A percentile compares a stretch with the other conserved stretches of the same genome.
Conservation (phyloP, 2,329 filamentous ascomycete species). For the Trichoderma guizhouense region DNA sequence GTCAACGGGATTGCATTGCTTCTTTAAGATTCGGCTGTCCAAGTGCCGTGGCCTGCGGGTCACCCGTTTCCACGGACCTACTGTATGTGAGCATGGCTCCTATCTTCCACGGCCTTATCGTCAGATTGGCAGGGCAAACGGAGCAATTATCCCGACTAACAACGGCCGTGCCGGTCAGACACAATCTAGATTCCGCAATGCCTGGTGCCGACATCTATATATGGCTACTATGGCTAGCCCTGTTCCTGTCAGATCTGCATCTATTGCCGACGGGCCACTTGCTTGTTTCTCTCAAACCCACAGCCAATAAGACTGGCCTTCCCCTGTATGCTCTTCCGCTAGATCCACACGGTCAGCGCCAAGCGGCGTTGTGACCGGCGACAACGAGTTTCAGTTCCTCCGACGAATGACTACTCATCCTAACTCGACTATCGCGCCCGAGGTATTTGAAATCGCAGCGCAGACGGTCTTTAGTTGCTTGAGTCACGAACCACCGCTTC, state of each 20-base stretch:
- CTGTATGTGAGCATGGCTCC: not conserved
- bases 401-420: constrained; percentile 1
- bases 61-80: not conserved
- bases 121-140: not conserved
- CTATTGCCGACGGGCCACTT: constrained; percentile 7
- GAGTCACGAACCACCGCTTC: not conserved
- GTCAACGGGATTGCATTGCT: not conserved
- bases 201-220: not conserved
- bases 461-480: not conserved
- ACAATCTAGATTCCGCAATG: constrained; percentile 8
- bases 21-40: not conserved
- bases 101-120: not conserved
- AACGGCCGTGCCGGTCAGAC: not conserved
- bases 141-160: not conserved
- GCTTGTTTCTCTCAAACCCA: not conserved
- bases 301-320: not conserved
- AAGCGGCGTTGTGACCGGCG: not conserved
- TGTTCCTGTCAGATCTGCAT: constrained; percentile 18
- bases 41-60: not conserved
- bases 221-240: constrained; percentile 3
- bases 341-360: constrained; percentile 3
- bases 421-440: not conserved
- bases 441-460: not conserved
- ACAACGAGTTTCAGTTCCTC: constrained; percentile 9
- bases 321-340: not conserved